Percentiles rank a stretch among this genome's conserved stretches.
Conservation (phyloP, 352 stramenopile species). For the Globisporangium polare region DNA sequence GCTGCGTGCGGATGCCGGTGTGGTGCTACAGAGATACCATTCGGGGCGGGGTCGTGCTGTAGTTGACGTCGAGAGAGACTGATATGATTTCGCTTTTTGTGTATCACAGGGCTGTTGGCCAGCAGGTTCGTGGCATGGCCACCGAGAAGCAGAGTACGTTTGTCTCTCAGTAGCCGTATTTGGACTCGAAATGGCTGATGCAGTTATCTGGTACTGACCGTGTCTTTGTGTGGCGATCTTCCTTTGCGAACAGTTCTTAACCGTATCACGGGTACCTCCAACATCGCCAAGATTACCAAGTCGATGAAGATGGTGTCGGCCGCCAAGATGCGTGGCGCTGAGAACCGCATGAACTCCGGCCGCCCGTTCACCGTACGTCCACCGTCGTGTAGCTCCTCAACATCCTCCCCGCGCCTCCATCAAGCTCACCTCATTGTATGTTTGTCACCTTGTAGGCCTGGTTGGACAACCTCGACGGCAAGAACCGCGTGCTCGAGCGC, state of each 20-base stretch:
- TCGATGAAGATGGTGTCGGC: slow-evolving; percentile 99
- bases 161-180: background rate
- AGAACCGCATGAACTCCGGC: slow-evolving; percentile 84
- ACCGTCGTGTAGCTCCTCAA: background rate
- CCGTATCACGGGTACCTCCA: slow-evolving; percentile 97
- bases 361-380: slow-evolving; percentile 71
- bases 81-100: background rate
- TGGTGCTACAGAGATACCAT: background rate
- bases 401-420: background rate
- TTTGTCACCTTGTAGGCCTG: slow-evolving; percentile 25
- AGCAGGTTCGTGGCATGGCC: slow-evolving; percentile 93
- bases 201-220: background rate
- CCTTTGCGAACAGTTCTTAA: slow-evolving; percentile 66
- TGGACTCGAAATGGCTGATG: background rate
- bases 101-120: slow-evolving; percentile 47
- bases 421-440: background rate
- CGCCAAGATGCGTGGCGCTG: slow-evolving; percentile 97
- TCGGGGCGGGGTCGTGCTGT: background rate
- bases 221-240: background rate
- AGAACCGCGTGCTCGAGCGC: slow-evolving; percentile 80
- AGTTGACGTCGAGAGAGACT: background rate
- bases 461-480: slow-evolving; percentile 79
- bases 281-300: slow-evolving; percentile 99
- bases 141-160: slow-evolving; percentile 97
- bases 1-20: background rate